Evolutionary conservation across 305 asterid species (phyloP), one percentile per base, ranked within the genome.

Genomic region (Fraxinus angustifolia): DNA sequence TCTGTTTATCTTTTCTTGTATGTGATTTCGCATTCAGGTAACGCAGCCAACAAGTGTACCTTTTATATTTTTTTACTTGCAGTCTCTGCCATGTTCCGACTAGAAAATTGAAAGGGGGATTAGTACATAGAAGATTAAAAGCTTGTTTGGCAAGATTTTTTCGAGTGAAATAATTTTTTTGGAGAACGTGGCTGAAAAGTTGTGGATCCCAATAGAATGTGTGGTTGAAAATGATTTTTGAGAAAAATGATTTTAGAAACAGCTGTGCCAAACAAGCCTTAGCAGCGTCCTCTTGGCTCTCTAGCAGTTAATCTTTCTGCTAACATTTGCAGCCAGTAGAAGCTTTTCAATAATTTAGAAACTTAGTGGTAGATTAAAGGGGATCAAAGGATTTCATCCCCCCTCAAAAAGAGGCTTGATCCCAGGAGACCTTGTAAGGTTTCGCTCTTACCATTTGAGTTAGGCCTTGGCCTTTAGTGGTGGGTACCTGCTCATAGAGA

Each of bases 1-100:
- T 75, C 67, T 75, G 72, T 79, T 67, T 75, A 73, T 79, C 38
- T 60, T 34, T 42, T 65, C 48, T 48, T 19, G 34, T 33, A 19
- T 60, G 16, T 60, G 31, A 60, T 19, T 62, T 21, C 33, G 8
- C 71, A 21, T 8, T 19, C 33, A 7, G 71, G 16, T 62, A 62
- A 60, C 19, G 72, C 26, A 30, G 77, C 65, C 58, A 30, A 14
- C 58, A 40, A 16, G 16, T 65, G 30, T 21, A 21, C 71, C 19
- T 79, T 76, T 36, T 62, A 19, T 34, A 19, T 77, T 75, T 67
- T 6, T 60, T 30, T 56, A 14, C 6, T 30, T 36, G n/a, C 40
- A 36, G 14, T 70, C 28, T 56, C 11, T 17, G 48, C 67, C 67
- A 17, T 17, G 16, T 16, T 56, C 8, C 53, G 26, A 30, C 33